phyloP scores from a whole-genome alignment of 192 early-diverging fungal genomes.

The Umbelopsis vinacea region DNA sequence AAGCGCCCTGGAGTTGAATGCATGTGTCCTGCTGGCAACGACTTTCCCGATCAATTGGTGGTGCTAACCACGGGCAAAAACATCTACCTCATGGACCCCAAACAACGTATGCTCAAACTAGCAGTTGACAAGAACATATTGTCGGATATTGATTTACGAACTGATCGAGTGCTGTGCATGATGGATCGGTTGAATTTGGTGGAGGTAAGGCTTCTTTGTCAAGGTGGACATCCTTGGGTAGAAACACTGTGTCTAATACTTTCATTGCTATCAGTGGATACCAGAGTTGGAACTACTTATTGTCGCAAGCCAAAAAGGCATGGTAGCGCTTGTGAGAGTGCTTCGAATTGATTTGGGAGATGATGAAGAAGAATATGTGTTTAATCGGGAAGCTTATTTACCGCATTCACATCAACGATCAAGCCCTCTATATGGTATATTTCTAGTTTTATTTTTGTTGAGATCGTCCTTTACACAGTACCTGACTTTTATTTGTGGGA shows the following conservation, averaged over 20 bases:
- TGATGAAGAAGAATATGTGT: slow-evolving; percentile 26
- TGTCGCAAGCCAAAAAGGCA: slow-evolving; percentile 35
- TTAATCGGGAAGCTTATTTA: slow-evolving; percentile 36
- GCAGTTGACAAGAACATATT: slow-evolving; percentile 25
- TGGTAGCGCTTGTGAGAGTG: slow-evolving; percentile 31
- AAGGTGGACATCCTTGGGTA: not conserved
- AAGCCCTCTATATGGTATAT: slow-evolving; percentile 34
- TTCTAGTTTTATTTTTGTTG: not conserved
- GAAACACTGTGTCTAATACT: not conserved
- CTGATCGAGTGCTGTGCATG: slow-evolving; percentile 7
- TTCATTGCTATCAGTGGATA: slow-evolving; percentile 18
- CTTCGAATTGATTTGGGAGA: slow-evolving; percentile 30
- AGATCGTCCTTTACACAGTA: not conserved
- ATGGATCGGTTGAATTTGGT: slow-evolving; percentile 35
- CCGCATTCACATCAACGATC: slow-evolving; percentile 23
- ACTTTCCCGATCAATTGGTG: slow-evolving; percentile 20
- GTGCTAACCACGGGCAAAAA: slow-evolving; percentile 34
- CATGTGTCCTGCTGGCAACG: slow-evolving; percentile 16
- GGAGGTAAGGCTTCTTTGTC: slow-evolving; percentile 11
- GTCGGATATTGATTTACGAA: slow-evolving; percentile 31
- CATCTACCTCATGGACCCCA: slow-evolving; percentile 21
- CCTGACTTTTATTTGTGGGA: not conserved
- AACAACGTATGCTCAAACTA: slow-evolving; percentile 21
- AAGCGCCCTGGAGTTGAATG: not conserved
- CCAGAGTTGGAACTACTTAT: slow-evolving; percentile 37